Conservation (phyloP, 495 filamentous ascomycete species). For the Alectoria sarmentosa region DNA sequence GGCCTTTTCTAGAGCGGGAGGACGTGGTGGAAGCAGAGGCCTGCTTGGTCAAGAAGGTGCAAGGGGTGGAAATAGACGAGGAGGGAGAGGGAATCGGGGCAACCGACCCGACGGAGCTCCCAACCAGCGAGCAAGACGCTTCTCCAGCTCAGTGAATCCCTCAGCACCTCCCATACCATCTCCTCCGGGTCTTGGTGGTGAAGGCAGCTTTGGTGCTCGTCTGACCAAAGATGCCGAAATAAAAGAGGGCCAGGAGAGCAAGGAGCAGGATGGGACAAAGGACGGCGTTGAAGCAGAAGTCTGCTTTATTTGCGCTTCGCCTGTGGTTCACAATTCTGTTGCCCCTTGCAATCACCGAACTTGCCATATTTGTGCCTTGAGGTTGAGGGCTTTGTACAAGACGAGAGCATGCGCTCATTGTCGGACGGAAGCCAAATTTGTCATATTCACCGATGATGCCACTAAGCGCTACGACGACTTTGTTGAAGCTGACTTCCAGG, state of each 20-base stretch:
- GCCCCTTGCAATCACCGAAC: slow-evolving; percentile 92
- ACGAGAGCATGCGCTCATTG: slow-evolving; percentile 92
- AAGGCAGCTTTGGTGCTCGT: slow-evolving; percentile 37
- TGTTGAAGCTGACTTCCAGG: slow-evolving; percentile 58
- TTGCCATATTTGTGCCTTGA: slow-evolving; percentile 89
- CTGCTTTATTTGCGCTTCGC: slow-evolving; percentile 95
- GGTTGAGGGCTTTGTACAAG: slow-evolving; percentile 89
- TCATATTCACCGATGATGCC: slow-evolving; percentile 84
- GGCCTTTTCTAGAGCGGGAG: not conserved
- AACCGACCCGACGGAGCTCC: slow-evolving; percentile 4
- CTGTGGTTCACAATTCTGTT: slow-evolving; percentile 73
- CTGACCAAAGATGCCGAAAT: slow-evolving; percentile 37
- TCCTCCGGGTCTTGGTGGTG: slow-evolving; percentile 25
- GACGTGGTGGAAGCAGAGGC: slow-evolving; percentile 16
- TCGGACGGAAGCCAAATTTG: slow-evolving; percentile 72
- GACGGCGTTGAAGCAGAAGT: slow-evolving; percentile 67
- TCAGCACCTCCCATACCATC: slow-evolving; percentile 28
- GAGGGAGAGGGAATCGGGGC: slow-evolving; percentile 18
- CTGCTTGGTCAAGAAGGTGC: not conserved
- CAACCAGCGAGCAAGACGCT: slow-evolving; percentile 12
- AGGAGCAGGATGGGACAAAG: slow-evolving; percentile 30
- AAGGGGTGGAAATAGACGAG: slow-evolving; percentile 24
- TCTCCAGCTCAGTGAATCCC: not conserved
- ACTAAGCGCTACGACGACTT: slow-evolving; percentile 81
- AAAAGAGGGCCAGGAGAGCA: slow-evolving; percentile 23